phyloP scores from a whole-genome alignment of 2,329 filamentous ascomycete species.

The Talaromyces sp. region DNA sequence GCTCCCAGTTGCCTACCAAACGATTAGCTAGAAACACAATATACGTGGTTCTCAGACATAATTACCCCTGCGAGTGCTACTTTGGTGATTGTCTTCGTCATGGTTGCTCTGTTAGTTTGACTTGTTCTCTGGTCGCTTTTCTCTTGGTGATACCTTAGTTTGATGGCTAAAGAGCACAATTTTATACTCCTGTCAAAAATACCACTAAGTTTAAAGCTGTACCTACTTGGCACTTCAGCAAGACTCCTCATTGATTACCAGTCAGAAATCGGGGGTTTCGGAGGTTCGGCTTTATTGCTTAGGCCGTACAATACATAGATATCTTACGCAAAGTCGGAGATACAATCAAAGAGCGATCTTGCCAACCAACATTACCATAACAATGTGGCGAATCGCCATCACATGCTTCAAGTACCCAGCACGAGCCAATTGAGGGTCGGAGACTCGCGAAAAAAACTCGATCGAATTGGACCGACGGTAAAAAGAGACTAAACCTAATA shows the following conservation, averaged over 20 bases:
- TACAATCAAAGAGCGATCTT: not conserved
- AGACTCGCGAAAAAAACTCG: not conserved
- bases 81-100: conserved; percentile 13
- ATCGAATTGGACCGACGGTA: not conserved
- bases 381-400: not conserved
- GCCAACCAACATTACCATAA: not conserved
- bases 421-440: not conserved
- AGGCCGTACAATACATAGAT: not conserved
- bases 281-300: not conserved
- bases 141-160: not conserved
- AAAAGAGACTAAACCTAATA: not conserved
- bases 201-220: not conserved
- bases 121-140: not conserved
- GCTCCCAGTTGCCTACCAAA: conserved; percentile 9
- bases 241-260: not conserved
- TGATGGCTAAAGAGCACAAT: not conserved
- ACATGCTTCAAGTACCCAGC: not conserved
- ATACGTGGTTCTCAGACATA: not conserved
- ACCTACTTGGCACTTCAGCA: not conserved
- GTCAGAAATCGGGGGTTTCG: not conserved
- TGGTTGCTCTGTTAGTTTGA: not conserved
- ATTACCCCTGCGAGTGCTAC: conserved; percentile 17
- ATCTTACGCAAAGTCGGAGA: not conserved
- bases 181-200: not conserved
- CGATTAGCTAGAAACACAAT: not conserved